A percentile compares a stretch with the other conserved stretches of the same genome.
Conservation (phyloP, 2,329 filamentous ascomycete genomes). For the Pseudogymnoascus sp. region DNA sequence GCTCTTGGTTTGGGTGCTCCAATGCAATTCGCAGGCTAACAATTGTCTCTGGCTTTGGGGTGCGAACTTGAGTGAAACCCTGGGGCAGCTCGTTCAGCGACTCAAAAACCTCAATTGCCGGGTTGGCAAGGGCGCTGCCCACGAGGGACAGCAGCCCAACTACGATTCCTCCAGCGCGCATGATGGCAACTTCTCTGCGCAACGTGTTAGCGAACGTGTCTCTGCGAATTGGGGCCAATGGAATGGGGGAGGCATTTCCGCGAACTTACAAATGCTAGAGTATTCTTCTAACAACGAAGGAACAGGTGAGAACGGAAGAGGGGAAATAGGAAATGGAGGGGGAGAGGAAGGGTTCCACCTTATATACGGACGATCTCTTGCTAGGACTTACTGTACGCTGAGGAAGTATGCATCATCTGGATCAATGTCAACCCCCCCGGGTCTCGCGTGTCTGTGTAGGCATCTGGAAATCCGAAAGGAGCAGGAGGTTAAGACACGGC, state of each 20-base stretch:
- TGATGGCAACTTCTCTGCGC: conserved; percentile 4
- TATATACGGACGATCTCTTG: not conserved
- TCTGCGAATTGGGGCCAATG: not conserved
- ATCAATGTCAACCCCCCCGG: not conserved
- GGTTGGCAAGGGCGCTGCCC: conserved; percentile 1
- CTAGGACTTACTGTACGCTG: not conserved
- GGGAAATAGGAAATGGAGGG: not conserved
- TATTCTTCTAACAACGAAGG: not conserved
- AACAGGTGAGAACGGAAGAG: not conserved
- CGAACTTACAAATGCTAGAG: conserved; percentile 2
- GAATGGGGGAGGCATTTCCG: not conserved
- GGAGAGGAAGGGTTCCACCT: not conserved
- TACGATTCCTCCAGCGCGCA: conserved; percentile 8
- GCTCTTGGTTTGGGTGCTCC: conserved; percentile 8
- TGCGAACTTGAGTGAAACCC: conserved; percentile 21
- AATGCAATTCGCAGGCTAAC: conserved; percentile 21
- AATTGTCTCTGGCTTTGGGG: conserved; percentile 15
- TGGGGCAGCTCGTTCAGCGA: conserved; percentile 18
- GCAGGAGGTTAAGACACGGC: conserved; percentile 1
- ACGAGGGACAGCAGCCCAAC: conserved; percentile 4
- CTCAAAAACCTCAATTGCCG: conserved; percentile 19
- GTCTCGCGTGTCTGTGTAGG: not conserved
- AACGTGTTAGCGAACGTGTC: not conserved
- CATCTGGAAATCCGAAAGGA: not conserved
- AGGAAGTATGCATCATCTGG: not conserved